Percentiles rank a stretch among this genome's conserved stretches.
phyloP scores from a whole-genome alignment of 768 basidiomycete genomes.

The Lentinus brumalis region DNA sequence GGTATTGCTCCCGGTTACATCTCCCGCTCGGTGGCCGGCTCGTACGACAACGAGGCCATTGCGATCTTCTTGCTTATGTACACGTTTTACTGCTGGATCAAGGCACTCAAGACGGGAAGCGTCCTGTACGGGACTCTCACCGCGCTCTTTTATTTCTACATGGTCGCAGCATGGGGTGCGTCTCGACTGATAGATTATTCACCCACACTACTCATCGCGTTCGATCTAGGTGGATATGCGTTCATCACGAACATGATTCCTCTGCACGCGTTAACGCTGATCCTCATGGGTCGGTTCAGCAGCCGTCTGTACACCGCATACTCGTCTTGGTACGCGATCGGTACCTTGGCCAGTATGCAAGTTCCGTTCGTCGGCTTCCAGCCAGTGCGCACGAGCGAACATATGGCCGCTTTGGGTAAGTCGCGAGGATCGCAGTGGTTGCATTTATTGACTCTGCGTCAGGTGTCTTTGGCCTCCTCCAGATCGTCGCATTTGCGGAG shows the following conservation, averaged over 20 bases:
- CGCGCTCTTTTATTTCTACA: conserved; percentile 98
- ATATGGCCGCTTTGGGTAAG: conserved; percentile 96
- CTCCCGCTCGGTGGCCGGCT: conserved; percentile 97
- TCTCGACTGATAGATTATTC: background rate
- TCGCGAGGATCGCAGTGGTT: conserved; percentile 6
- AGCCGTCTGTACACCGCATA: conserved; percentile 92
- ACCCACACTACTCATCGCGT: background rate
- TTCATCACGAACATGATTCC: conserved; percentile 99
- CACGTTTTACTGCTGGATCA: conserved; percentile 97
- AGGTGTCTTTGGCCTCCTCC: conserved; percentile 95
- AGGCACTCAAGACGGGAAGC: conserved; percentile 91
- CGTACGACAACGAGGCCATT: conserved; percentile 99
- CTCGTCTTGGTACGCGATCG: conserved; percentile 97
- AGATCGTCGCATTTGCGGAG: conserved; percentile 92
- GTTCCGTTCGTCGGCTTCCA: conserved; percentile 99
- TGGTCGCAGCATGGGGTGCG: conserved; percentile 99
- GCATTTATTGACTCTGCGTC: conserved; percentile 4
- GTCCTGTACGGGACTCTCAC: conserved; percentile 89
- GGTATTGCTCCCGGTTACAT: conserved; percentile 98
- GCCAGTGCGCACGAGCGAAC: conserved; percentile 95
- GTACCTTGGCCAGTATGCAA: conserved; percentile 97
- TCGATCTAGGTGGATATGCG: conserved; percentile 85
- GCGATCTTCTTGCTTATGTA: conserved; percentile 99
- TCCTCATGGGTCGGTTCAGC: conserved; percentile 95
- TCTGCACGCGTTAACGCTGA: conserved; percentile 89